These are phyloP conservation scores for Coffea humblotiana DNA, from an alignment of 305 asterid genomes.

Conservation along the genomic window DNA sequence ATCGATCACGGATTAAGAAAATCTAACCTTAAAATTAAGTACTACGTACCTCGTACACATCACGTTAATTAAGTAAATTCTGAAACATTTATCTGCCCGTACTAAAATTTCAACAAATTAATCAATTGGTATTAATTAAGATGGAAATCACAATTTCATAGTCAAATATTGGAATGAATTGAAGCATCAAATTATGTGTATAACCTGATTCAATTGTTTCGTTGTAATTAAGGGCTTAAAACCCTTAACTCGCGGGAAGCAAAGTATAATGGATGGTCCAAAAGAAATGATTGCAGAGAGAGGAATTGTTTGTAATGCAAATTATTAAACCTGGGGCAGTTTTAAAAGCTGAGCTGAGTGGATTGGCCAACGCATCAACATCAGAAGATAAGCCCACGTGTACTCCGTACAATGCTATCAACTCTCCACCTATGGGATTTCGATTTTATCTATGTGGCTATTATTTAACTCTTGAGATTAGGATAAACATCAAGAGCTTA, in stretches of 20 bases:
- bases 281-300: not conserved
- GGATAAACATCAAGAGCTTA: constrained; percentile 11
- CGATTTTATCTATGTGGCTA: not conserved
- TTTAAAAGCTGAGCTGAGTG: not conserved
- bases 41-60: no score
- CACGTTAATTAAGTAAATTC: no score
- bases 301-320: no score
- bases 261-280: not conserved
- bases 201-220: no score
- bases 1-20: no score
- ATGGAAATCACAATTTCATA: not conserved
- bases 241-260: not conserved
- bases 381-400: not conserved
- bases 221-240: no score
- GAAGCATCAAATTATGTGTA: not conserved
- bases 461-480: not conserved
- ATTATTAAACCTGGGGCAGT: not conserved
- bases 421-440: not conserved
- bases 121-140: no score
- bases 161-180: not conserved
- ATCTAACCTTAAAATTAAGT: no score
- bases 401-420: not conserved
- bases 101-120: not conserved
- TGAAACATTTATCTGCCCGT: no score
- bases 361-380: not conserved